These are phyloP conservation scores for Moesziomyces parantarcticus DNA, from an alignment of 1,284 basidiomycete genomes.

Conservation along the genomic window DNA sequence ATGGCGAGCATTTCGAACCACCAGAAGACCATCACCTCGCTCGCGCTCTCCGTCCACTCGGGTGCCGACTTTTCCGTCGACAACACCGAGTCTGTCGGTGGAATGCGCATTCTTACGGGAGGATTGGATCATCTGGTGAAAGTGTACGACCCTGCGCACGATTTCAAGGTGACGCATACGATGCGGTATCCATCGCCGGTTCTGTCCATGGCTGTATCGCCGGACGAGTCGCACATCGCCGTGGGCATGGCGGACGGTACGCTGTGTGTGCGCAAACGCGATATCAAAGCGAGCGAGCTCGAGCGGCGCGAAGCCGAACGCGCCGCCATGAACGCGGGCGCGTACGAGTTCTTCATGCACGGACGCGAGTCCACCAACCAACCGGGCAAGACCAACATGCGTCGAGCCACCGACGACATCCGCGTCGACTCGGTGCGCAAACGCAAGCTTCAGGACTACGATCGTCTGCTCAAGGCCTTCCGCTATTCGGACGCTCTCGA, in stretches of 20 bases:
- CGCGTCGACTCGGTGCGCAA: slow-evolving; percentile 75
- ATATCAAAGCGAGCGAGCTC: slow-evolving; percentile 77
- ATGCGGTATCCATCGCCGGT: slow-evolving; percentile 97
- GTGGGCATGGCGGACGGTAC: slow-evolving; percentile 98
- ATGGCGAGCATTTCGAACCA: slow-evolving; percentile 76
- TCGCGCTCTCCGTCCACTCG: slow-evolving; percentile 69
- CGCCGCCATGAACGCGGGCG: slow-evolving; percentile 73
- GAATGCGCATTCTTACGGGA: slow-evolving; percentile 85
- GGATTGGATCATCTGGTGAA: slow-evolving; percentile 97
- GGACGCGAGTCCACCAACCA: slow-evolving; percentile 34
- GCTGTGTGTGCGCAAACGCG: slow-evolving; percentile 73
- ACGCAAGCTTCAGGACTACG: slow-evolving; percentile 85
- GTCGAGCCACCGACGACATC: slow-evolving; percentile 68
- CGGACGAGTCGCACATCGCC: slow-evolving; percentile 94
- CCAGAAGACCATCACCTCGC: slow-evolving; percentile 93
- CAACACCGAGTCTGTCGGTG: slow-evolving; percentile 67
- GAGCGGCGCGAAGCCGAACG: slow-evolving; percentile 70
- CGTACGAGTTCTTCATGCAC: slow-evolving; percentile 78
- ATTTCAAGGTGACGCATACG: slow-evolving; percentile 88
- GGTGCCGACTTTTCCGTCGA: slow-evolving; percentile 53
- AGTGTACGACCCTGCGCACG: slow-evolving; percentile 85
- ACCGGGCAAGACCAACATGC: slow-evolving; percentile 18
- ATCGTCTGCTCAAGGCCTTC: slow-evolving; percentile 88
- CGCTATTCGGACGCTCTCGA: slow-evolving; percentile 92
- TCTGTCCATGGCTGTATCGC: slow-evolving; percentile 91